phyloP scores from a whole-genome alignment of 441 rosid species.

The Corymbia calophylla region DNA sequence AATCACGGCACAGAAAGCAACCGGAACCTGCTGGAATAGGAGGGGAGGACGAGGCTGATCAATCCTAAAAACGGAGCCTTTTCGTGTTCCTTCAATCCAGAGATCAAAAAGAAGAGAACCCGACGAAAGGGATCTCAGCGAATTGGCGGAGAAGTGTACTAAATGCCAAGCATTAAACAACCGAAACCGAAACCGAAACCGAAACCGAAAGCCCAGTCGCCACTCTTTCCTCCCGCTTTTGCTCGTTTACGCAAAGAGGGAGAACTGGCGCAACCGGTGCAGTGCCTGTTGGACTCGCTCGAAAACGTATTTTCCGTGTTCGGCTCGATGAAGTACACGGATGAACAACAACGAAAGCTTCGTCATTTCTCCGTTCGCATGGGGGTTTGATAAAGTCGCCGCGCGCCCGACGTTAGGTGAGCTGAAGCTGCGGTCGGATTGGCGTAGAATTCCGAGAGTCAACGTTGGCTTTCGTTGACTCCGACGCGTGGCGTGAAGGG shows the following conservation, averaged over 20 bases:
- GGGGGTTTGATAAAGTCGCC: background rate
- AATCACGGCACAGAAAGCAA: background rate
- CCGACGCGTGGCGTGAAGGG: fast-evolving
- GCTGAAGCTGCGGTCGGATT: background rate
- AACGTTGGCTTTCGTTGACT: background rate
- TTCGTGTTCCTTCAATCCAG: background rate
- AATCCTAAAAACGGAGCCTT: background rate
- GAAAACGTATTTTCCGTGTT: background rate
- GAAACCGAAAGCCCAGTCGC: background rate
- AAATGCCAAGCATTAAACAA: background rate
- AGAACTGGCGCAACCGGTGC: background rate
- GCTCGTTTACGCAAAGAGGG: background rate
- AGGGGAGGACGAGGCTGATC: background rate
- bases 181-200: background rate
- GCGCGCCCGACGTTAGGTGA: background rate
- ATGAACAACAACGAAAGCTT: background rate
- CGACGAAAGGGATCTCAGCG: background rate
- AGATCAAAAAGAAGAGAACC: background rate
- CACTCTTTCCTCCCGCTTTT: background rate
- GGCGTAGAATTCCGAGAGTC: background rate
- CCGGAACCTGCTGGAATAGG: background rate
- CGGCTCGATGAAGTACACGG: background rate
- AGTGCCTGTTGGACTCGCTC: background rate
- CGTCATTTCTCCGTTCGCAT: background rate
- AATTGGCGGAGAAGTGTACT: background rate